Conservation (phyloP, 176 grass and related monocot species). For the Carex littledalei region DNA sequence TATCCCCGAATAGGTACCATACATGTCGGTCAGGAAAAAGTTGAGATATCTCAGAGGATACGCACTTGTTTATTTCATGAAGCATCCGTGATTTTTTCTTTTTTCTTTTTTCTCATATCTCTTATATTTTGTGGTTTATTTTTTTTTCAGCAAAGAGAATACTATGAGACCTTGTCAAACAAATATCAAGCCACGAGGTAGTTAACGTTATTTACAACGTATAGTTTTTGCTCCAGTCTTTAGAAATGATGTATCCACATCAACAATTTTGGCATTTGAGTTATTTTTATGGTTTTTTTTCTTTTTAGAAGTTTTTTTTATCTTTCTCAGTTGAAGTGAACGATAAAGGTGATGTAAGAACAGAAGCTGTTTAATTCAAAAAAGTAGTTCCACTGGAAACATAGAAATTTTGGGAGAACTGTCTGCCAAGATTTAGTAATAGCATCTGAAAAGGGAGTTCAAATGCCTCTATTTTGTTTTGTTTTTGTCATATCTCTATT, state of each 20-base stretch:
- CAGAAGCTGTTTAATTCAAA: not conserved
- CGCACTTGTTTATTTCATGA: not conserved
- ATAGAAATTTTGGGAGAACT: not conserved
- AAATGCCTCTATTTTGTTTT: too few relatives aligned
- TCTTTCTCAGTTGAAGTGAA: not conserved
- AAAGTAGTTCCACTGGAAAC: not conserved
- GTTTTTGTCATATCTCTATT: too few relatives aligned
- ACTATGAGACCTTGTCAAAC: slow-evolving; percentile 42
- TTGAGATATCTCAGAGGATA: too few relatives aligned
- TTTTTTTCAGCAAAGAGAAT: slow-evolving; percentile 42
- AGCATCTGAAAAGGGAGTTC: not conserved
- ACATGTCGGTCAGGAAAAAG: too few relatives aligned
- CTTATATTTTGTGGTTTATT: slow-evolving; percentile 3
- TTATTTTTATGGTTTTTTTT: not conserved
- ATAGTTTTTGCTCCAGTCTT: not conserved
- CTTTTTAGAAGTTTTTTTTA: not conserved
- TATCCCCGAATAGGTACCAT: too few relatives aligned
- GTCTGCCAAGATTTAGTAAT: not conserved
- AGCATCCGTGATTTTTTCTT: not conserved
- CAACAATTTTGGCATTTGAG: not conserved
- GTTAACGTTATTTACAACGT: not conserved
- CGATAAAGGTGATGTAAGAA: not conserved
- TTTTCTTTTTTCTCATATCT: not conserved
- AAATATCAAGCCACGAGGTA: slow-evolving; percentile 36
- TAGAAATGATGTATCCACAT: slow-evolving; percentile 1